These are phyloP conservation scores for Salicornia ramosissima DNA, from an alignment of 148 eudicot genomes.

Conservation along the genomic window DNA sequence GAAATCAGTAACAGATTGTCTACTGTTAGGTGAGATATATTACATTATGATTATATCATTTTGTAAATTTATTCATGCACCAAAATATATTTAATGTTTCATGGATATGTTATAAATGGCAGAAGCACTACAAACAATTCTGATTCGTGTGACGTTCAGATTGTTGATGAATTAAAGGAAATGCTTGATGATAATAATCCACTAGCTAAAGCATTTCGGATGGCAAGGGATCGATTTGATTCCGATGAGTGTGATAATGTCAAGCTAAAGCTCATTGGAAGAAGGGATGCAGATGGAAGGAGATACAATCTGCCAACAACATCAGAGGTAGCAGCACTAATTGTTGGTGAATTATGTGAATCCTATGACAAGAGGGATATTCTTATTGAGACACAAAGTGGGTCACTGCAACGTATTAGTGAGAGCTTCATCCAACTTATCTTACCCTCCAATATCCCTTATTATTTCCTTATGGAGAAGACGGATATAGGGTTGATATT, in stretches of 20 bases:
- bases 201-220: neutral
- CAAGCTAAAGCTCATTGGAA: neutral
- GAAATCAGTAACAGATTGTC: neutral
- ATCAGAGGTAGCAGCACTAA: neutral
- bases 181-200: neutral
- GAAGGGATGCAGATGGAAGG: neutral
- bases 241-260: neutral
- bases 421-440: too few relatives aligned
- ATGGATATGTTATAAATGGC: too few relatives aligned
- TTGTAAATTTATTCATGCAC: too few relatives aligned
- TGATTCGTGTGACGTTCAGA: neutral
- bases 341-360: neutral
- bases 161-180: neutral
- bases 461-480: too few relatives aligned
- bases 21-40: too few relatives aligned
- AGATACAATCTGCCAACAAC: neutral
- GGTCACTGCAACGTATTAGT: neutral
- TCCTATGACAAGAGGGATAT: neutral
- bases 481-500: too few relatives aligned
- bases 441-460: too few relatives aligned
- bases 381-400: slow-evolving; percentile 2
- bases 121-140: too few relatives aligned
- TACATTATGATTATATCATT: too few relatives aligned
- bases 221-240: neutral
- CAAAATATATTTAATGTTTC: too few relatives aligned